Evolutionary conservation across 305 asterid species (phyloP), one percentile per base, ranked within the genome.

Genomic region (Euphrasia arctica): DNA sequence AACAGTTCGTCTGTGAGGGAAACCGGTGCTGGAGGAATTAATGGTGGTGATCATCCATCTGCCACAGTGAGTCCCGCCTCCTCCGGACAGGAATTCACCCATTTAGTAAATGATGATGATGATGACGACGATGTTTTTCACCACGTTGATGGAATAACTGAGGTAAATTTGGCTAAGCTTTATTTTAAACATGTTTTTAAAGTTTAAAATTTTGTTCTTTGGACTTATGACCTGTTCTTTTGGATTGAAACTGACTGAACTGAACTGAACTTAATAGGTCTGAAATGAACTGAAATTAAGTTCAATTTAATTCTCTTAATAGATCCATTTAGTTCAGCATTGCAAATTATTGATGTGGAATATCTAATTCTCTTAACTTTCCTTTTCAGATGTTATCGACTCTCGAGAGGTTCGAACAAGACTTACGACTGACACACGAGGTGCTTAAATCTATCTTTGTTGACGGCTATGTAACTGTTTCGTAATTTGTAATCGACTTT

Each of bases 381-480:
- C 11, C 6, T 68, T 59, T 66, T 65, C 80, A 88, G 96, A 77
- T 82, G 58, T 75, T 88, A 18, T 74, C 86, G 77, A 90, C 96
- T 28, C 80, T 77, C 36, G 80, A 74, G 74, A 77, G 82, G 64
- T 62, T 79, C 2, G 84, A 65, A 62, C 84, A 67, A 64, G 65
- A 69, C 56, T 71, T 63, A 22, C 72, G 63, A 61, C 64, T 72
- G 62, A 71, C 80, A 47, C 71, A 67, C 52, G 80, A 74, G 78
- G 79, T 80, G 60, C 47, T 47, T 1, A 11, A 11, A 4, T 13
- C 34, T 9, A 13, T 58, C 45, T 56, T 59, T 51, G 47, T 68
- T 61, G 22, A 18, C 22, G 67, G 57, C 59, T 15, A 22, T 13
- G 4, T 39, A 8, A 39, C 14, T 52, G 32, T 66, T 43, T 58